A percentile compares a stretch with the other conserved stretches of the same genome.
Evolutionary conservation across 2,329 filamentous ascomycete species (phyloP).

Genomic region (Leptographium lundbergii): DNA sequence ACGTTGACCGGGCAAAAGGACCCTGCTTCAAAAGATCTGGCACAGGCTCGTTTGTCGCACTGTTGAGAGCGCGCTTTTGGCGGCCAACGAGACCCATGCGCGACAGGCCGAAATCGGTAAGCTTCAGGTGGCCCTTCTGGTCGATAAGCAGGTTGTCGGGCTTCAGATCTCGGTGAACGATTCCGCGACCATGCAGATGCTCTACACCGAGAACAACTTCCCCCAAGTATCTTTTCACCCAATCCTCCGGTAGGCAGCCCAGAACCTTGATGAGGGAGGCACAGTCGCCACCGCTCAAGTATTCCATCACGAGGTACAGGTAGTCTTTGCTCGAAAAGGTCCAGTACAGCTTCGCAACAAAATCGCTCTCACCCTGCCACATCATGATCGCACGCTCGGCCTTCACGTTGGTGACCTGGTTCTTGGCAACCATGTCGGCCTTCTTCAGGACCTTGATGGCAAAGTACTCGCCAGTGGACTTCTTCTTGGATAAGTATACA

Average conservation of each 20-base stretch:
- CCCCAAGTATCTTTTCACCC: conserved; percentile 94
- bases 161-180: conserved; percentile 94
- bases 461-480: conserved; percentile 95
- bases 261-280: conserved; percentile 92
- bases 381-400: conserved; percentile 99
- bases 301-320: conserved; percentile 97
- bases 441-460: conserved; percentile 98
- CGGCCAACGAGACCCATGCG: conserved; percentile 94
- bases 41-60: conserved; percentile 63
- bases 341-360: conserved; percentile 98
- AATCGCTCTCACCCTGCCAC: conserved; percentile 99
- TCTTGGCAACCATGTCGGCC: conserved; percentile 99
- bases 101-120: conserved; percentile 95
- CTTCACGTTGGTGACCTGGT: conserved; percentile 98
- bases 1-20: conserved; percentile 75
- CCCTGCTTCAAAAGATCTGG: conserved; percentile 89
- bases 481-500: conserved; percentile 96
- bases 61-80: conserved; percentile 83
- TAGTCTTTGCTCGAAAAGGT: conserved; percentile 99
- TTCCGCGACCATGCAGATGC: conserved; percentile 84
- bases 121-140: conserved; percentile 87
- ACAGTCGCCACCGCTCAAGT: conserved; percentile 93
- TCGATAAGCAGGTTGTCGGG: conserved; percentile 96
- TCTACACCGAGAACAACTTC: conserved; percentile 96
- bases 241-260: conserved; percentile 85